Evolutionary conservation across 768 basidiomycete genomes (phyloP).

Genomic region (Hygrophorus pudorinus): DNA sequence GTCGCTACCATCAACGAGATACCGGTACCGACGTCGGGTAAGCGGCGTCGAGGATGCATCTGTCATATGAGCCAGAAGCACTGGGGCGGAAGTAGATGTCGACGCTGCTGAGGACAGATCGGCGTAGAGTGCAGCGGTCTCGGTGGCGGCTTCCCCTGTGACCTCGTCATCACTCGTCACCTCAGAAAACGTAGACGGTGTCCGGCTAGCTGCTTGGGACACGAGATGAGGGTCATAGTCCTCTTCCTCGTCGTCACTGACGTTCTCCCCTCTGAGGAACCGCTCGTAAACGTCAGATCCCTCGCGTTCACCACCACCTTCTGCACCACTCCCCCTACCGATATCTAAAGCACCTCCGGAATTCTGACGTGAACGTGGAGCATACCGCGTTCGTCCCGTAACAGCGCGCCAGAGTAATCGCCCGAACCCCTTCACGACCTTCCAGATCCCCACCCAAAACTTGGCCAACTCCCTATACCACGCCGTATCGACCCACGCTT

Average conservation of each 20-base stretch:
- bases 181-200: conserved; percentile 9
- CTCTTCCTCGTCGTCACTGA: conserved; percentile 27
- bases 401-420: conserved; percentile 8
- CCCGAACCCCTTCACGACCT: conserved; percentile 1
- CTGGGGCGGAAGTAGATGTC: conserved; percentile 25
- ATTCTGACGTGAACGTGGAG: not conserved
- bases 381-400: not conserved
- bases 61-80: conserved; percentile 47
- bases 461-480: conserved; percentile 30
- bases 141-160: conserved; percentile 20
- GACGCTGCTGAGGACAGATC: conserved; percentile 34
- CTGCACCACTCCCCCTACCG: conserved; percentile 5
- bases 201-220: conserved; percentile 8
- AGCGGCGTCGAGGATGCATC: conserved; percentile 30
- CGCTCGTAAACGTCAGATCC: conserved; percentile 38
- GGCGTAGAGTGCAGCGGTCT: conserved; percentile 40
- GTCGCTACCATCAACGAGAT: conserved; percentile 18
- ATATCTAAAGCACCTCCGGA: conserved; percentile 6
- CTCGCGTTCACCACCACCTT: conserved; percentile 17
- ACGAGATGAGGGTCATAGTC: conserved; percentile 13
- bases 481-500: conserved; percentile 28
- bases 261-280: conserved; percentile 52
- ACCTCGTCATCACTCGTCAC: conserved; percentile 14
- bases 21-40: conserved; percentile 39
- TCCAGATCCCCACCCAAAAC: conserved; percentile 15